Percentiles rank a stretch among this genome's conserved stretches.
phyloP scores from a whole-genome alignment of 495 filamentous ascomycete genomes.

The Aspergillus haitiensis region DNA sequence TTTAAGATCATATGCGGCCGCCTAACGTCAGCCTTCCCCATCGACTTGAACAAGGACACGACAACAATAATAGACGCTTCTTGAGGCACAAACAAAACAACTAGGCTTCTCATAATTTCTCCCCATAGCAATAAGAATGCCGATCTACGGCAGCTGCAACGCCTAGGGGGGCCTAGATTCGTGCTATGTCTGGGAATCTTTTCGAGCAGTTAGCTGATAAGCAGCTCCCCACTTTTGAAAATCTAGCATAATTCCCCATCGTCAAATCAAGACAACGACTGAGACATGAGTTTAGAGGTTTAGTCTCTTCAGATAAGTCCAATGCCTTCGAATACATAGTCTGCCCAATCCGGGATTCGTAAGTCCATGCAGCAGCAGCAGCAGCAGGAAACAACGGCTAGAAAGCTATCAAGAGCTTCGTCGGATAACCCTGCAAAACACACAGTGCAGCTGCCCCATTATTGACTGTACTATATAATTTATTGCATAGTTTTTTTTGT shows the following conservation, averaged over 20 bases:
- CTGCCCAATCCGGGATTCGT: constrained; percentile 9
- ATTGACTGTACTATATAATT: constrained; percentile 5
- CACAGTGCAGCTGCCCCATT: constrained; percentile 1
- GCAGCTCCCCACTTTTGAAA: background rate
- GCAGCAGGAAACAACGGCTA: background rate
- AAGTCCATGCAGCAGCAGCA: constrained; percentile 14
- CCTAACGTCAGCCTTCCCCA: background rate
- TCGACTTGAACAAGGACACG: constrained; percentile 3
- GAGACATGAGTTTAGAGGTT: background rate
- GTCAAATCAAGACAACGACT: background rate
- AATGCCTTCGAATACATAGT: background rate
- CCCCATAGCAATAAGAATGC: background rate
- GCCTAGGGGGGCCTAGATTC: constrained; percentile 12
- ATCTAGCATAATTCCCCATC: background rate
- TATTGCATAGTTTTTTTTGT: background rate
- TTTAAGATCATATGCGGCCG: background rate
- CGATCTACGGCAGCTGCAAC: constrained; percentile 7
- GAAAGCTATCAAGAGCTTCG: constrained; percentile 7
- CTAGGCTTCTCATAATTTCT: background rate
- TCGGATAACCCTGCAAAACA: background rate
- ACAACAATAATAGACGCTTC: background rate
- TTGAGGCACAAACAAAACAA: background rate
- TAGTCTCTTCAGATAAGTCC: background rate
- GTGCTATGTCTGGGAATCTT: constrained; percentile 1
- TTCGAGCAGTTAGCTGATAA: background rate